Evolutionary conservation across 1,139 yeast genomes (phyloP).

Genomic region (Hansenula sp.): DNA sequence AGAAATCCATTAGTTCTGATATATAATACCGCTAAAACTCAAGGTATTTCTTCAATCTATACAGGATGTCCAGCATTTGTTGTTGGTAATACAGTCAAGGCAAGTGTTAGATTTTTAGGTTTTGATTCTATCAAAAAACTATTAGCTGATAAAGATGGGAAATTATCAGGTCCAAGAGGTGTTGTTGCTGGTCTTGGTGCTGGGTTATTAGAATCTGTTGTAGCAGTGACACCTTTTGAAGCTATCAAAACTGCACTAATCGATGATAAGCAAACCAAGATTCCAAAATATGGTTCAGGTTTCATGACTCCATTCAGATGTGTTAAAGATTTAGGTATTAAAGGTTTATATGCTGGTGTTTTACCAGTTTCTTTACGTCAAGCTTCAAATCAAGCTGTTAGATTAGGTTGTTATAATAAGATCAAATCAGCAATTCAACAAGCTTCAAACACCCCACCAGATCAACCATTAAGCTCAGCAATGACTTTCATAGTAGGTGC

Average conservation of each 20-base stretch:
- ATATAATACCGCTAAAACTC: constrained; percentile 66
- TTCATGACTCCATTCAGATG: constrained; percentile 43
- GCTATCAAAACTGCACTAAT: constrained; percentile 94
- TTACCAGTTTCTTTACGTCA: constrained; percentile 93
- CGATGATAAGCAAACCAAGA: constrained; percentile 77
- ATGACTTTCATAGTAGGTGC: constrained; percentile 90
- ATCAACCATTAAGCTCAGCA: constrained; percentile 71
- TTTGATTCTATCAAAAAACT: constrained; percentile 81
- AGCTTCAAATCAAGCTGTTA: constrained; percentile 92
- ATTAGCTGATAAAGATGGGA: constrained; percentile 80
- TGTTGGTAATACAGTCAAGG: constrained; percentile 93
- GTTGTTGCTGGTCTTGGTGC: constrained; percentile 96
- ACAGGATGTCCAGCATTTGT: constrained; percentile 99
- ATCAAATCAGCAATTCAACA: constrained; percentile 81
- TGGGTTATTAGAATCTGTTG: constrained; percentile 84
- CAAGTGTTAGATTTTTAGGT: constrained; percentile 89
- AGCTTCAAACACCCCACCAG: constrained; percentile 57
- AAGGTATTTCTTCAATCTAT: constrained; percentile 78
- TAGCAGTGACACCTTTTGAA: constrained; percentile 96
- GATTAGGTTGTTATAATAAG: constrained; percentile 89
- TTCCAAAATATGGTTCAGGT: constrained; percentile 64
- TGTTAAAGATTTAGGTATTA: constrained; percentile 72
- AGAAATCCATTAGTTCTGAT: constrained; percentile 83
- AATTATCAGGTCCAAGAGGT: constrained; percentile 84
- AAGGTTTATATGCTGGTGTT: constrained; percentile 84